Evolutionary conservation across 768 basidiomycete genomes (phyloP).

Genomic region (Boletus tomentosulus): DNA sequence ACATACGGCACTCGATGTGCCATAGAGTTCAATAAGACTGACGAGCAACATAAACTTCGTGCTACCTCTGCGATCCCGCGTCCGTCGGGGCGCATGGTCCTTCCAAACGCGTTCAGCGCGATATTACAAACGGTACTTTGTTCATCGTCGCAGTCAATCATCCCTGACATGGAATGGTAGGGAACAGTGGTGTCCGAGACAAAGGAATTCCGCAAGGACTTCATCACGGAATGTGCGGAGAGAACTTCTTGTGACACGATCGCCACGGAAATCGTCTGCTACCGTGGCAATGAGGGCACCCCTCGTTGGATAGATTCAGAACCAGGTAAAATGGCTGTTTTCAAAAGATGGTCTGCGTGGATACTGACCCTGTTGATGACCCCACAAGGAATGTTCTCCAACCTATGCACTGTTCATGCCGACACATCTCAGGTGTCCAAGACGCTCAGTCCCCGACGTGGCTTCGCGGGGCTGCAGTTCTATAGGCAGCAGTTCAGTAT

Average conservation of each 20-base stretch:
- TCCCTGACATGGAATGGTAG: conserved; percentile 9
- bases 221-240: conserved; percentile 29
- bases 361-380: neutral
- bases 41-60: conserved; percentile 29
- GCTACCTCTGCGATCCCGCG: conserved; percentile 26
- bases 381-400: conserved; percentile 26
- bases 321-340: conserved; percentile 15
- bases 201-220: conserved; percentile 31
- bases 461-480: conserved; percentile 28
- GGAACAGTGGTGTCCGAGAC: conserved; percentile 28
- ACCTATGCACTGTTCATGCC: conserved; percentile 19
- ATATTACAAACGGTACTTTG: conserved; percentile 26
- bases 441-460: conserved; percentile 28
- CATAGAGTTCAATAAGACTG: conserved; percentile 25
- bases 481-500: conserved; percentile 35
- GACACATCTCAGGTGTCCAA: conserved; percentile 29
- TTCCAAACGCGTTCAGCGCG: conserved; percentile 31
- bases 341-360: neutral
- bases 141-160: neutral
- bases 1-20: conserved; percentile 37
- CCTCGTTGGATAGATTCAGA: conserved; percentile 32
- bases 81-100: conserved; percentile 29
- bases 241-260: conserved; percentile 25
- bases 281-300: conserved; percentile 19
- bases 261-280: conserved; percentile 30